These are phyloP conservation scores for Coffea eugenioides DNA, from an alignment of 257 asterid species.

Conservation along the genomic window DNA sequence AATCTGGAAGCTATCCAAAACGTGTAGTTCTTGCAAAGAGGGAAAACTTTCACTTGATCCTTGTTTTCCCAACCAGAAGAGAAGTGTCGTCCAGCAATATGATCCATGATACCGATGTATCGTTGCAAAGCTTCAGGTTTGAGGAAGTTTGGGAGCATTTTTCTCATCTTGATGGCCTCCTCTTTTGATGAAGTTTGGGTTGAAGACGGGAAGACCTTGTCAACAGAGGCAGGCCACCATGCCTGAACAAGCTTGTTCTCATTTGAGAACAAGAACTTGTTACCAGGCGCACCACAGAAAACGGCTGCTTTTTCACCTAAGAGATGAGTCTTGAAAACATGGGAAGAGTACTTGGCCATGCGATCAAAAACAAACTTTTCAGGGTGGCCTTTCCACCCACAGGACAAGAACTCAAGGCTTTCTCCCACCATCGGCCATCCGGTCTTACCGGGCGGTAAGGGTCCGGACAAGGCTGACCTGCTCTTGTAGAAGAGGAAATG, in stretches of 20 bases:
- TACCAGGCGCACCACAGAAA: conserved; percentile 49
- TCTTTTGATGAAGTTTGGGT: conserved; percentile 41
- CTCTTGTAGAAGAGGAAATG: conserved; percentile 41
- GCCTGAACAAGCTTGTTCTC: conserved; percentile 60
- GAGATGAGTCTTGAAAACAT: conserved; percentile 48
- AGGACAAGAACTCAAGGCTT: conserved; percentile 45
- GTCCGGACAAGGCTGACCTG: conserved; percentile 15
- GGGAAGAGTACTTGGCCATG: conserved; percentile 40
- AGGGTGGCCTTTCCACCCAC: conserved; percentile 50
- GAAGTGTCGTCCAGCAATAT: conserved; percentile 41
- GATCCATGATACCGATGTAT: conserved; percentile 61
- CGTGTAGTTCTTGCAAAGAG: conserved; percentile 47
- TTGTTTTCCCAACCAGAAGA: conserved; percentile 45
- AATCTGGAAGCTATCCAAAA: conserved; percentile 54
- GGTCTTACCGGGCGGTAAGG: conserved; percentile 45
- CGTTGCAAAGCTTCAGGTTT: conserved; percentile 59
- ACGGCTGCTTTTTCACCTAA: conserved; percentile 46
- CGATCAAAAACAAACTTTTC: conserved; percentile 48
- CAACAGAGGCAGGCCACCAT: conserved; percentile 55
- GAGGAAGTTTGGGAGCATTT: conserved; percentile 53
- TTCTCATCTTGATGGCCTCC: conserved; percentile 47
- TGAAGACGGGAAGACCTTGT: conserved; percentile 49
- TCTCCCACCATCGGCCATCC: conserved; percentile 66
- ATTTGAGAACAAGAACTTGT: conserved; percentile 54
- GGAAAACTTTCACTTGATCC: conserved; percentile 34